phyloP scores from a whole-genome alignment of 208 protist genomes.

The Wallacemonas sp. region DNA sequence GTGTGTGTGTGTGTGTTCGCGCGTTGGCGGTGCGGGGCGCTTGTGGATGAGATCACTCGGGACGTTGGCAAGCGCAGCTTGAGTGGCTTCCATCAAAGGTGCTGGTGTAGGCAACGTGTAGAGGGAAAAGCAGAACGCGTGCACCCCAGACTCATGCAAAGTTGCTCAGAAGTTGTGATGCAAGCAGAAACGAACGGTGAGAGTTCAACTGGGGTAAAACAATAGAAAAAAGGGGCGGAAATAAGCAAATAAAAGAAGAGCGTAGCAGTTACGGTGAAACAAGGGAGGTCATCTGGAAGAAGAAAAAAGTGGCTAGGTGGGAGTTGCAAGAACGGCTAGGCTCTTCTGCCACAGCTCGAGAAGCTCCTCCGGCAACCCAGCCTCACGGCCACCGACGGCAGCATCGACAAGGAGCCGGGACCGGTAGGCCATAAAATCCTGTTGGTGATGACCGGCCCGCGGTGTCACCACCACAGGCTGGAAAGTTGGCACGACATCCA shows the following conservation, averaged over 20 bases:
- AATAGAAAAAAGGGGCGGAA: slow-evolving; percentile 1
- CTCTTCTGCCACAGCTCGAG: slow-evolving; percentile 27
- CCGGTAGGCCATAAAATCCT: slow-evolving; percentile 19
- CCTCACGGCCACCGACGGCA: slow-evolving; percentile 24
- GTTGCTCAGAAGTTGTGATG: not conserved
- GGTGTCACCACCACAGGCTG: slow-evolving; percentile 27
- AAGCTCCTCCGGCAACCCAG: slow-evolving; percentile 28
- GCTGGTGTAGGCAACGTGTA: too few species aligned
- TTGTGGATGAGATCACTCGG: too few species aligned
- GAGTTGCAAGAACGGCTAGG: not conserved
- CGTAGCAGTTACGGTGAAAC: not conserved
- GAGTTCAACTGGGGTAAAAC: too few species aligned
- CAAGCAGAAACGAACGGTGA: not conserved
- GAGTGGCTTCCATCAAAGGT: too few species aligned
- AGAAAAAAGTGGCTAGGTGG: not conserved
- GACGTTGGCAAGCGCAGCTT: too few species aligned
- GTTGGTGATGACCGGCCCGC: slow-evolving; percentile 4
- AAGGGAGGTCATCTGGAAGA: not conserved
- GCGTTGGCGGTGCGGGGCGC: too few species aligned
- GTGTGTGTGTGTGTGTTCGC: not conserved
- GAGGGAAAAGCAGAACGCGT: slow-evolving; percentile 10
- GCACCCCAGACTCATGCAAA: not conserved
- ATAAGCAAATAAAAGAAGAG: slow-evolving; percentile 12
- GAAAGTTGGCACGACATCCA: slow-evolving; percentile 47
- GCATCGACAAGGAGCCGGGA: slow-evolving; percentile 1